A percentile compares a stretch with the other conserved stretches of the same genome.
Evolutionary conservation across 164 flowering plant genomes (phyloP).

Genomic region (Vitis rupestris): DNA sequence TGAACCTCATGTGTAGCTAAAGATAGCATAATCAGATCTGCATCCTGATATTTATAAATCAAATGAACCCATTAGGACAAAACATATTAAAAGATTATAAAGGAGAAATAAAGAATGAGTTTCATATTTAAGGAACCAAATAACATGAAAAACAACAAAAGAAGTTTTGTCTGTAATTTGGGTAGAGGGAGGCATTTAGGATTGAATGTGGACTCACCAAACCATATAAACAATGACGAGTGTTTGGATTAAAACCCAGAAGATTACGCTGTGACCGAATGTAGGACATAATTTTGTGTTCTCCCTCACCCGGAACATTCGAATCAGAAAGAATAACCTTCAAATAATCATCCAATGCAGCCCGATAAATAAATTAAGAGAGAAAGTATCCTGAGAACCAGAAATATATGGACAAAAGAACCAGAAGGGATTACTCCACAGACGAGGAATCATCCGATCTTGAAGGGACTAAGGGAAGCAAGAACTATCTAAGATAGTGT

Average conservation of each 20-base stretch:
- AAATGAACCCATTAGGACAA: slow-evolving; percentile 7
- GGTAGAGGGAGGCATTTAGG: neutral
- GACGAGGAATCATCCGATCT: slow-evolving; percentile 44
- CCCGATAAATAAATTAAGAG: slow-evolving; percentile 70
- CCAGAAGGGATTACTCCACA: slow-evolving; percentile 54
- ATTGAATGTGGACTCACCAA: slow-evolving; percentile 48
- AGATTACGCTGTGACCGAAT: slow-evolving; percentile 85
- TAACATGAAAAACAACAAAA: neutral
- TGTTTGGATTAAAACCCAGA: slow-evolving; percentile 90
- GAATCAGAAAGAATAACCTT: slow-evolving; percentile 99
- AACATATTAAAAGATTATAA: neutral
- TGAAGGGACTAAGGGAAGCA: slow-evolving; percentile 20
- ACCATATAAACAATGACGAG: slow-evolving; percentile 95
- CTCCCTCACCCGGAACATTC: slow-evolving; percentile 99
- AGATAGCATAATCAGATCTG: slow-evolving; percentile 93
- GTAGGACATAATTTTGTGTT: slow-evolving; percentile 95
- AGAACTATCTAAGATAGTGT: slow-evolving; percentile 9
- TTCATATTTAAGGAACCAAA: neutral
- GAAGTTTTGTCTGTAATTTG: too few species aligned
- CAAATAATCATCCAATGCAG: slow-evolving; percentile 82
- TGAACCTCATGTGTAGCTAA: slow-evolving; percentile 97
- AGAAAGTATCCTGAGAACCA: slow-evolving; percentile 63
- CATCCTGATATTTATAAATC: slow-evolving; percentile 58
- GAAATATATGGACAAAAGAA: slow-evolving; percentile 31
- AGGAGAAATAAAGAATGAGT: neutral